A percentile compares a stretch with the other conserved stretches of the same genome.
phyloP scores from a whole-genome alignment of 345 rosid species.

The Jatropha curcas region DNA sequence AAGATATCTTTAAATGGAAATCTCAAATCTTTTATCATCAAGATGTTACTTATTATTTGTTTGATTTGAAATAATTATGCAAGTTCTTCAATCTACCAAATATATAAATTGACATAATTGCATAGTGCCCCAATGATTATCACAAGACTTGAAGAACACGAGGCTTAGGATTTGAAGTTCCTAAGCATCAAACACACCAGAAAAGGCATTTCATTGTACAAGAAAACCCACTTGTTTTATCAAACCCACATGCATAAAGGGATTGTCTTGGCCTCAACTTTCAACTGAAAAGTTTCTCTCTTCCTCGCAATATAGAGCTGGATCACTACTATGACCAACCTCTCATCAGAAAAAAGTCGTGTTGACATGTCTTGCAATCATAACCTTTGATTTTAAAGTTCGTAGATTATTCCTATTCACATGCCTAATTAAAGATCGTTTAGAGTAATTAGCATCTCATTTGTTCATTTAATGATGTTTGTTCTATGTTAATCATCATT shows the following conservation, averaged over 20 bases:
- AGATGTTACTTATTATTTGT: too few relatives aligned
- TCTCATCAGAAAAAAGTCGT: not conserved
- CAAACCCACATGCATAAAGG: conserved; percentile 1
- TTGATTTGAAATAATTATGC: too few relatives aligned
- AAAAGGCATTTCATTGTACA: not conserved
- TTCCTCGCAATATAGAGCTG: not conserved
- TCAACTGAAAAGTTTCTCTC: not conserved
- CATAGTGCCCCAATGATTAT: not conserved
- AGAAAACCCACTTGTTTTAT: not conserved
- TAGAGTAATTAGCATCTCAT: not conserved
- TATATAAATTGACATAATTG: too few relatives aligned
- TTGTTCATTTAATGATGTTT: not conserved
- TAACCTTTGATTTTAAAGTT: not conserved
- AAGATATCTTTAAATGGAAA: too few relatives aligned
- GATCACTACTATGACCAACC: conserved; percentile 1
- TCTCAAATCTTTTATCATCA: too few relatives aligned
- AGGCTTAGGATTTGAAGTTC: not conserved
- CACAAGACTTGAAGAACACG: not conserved
- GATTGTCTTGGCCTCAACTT: not conserved
- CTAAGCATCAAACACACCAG: not conserved
- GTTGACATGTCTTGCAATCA: not conserved
- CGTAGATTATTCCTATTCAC: not conserved
- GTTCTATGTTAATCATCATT: not conserved
- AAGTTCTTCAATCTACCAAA: too few relatives aligned
- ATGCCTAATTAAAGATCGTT: not conserved